Conservation (phyloP, 805 yeast genomes). For the Starmera quercuum region DNA sequence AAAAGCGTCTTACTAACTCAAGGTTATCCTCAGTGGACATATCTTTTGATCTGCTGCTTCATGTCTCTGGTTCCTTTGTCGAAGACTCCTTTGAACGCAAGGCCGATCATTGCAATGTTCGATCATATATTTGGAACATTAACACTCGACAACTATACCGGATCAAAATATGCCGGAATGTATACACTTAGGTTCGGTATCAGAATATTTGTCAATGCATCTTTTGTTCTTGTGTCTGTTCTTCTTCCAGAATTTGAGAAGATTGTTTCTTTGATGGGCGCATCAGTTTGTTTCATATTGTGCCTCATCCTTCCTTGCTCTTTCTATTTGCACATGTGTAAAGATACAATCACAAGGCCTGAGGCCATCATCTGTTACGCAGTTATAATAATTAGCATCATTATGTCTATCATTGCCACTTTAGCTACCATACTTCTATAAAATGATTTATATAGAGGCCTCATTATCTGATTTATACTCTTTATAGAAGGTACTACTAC, state of each 20-base stretch:
- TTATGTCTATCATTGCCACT: conserved; percentile 54
- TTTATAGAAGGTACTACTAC: too few species aligned
- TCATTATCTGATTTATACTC: too few species aligned
- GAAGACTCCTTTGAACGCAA: conserved; percentile 74
- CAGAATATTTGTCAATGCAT: conserved; percentile 42
- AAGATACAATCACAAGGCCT: conserved; percentile 28
- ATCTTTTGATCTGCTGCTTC: conserved; percentile 50
- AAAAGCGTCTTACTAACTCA: conserved; percentile 58
- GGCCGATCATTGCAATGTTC: conserved; percentile 70
- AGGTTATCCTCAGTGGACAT: conserved; percentile 62
- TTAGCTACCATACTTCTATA: conserved; percentile 34
- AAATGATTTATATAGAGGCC: too few species aligned
- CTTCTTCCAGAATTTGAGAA: conserved; percentile 73
- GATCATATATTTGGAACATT: conserved; percentile 43
- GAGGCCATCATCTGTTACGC: conserved; percentile 33
- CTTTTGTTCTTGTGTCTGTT: conserved; percentile 53
- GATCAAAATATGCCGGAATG: conserved; percentile 13
- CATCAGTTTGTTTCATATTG: conserved; percentile 70
- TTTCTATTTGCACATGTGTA: conserved; percentile 58
- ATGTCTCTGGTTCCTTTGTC: conserved; percentile 83
- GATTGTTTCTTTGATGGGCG: conserved; percentile 74
- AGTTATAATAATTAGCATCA: conserved; percentile 36
- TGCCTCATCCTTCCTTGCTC: conserved; percentile 73
- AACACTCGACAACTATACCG: conserved; percentile 16
- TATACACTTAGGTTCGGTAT: conserved; percentile 7